Percentiles rank a stretch among this genome's conserved stretches.
Conservation (phyloP, 2,329 filamentous ascomycete genomes). For the Didymella lethalis region DNA sequence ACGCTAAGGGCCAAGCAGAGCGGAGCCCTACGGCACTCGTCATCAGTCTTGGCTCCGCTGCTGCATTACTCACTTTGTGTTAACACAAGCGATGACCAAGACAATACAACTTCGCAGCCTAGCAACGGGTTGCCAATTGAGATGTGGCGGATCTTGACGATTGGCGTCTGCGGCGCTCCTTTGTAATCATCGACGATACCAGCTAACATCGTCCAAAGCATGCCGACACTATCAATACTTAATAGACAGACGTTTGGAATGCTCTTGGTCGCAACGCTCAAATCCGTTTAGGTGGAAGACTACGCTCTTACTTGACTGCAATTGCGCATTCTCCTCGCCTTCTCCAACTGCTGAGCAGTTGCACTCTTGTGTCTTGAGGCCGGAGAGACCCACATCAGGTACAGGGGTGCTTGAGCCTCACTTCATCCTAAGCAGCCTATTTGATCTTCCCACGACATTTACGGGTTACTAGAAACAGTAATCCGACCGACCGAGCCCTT, state of each 20-base stretch:
- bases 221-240: not conserved
- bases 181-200: not conserved
- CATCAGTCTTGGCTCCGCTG: slow-evolving; percentile 15
- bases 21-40: slow-evolving; percentile 10
- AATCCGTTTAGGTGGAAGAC: not conserved
- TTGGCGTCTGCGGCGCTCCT: slow-evolving; percentile 4
- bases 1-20: slow-evolving; percentile 11
- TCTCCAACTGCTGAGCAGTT: not conserved
- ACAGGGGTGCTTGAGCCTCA: slow-evolving; percentile 17
- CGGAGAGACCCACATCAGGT: not conserved
- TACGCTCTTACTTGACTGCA: not conserved
- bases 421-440: not conserved
- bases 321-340: too few species aligned
- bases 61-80: slow-evolving; percentile 3
- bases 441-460: not conserved
- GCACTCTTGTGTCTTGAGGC: not conserved
- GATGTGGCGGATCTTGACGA: slow-evolving; percentile 2
- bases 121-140: slow-evolving; percentile 7
- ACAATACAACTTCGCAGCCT: not conserved
- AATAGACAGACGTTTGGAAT: not conserved
- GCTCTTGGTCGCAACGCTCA: not conserved
- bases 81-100: slow-evolving; percentile 15
- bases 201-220: not conserved
- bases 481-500: not conserved
- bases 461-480: slow-evolving; percentile 8